Percentiles rank a stretch among this genome's conserved stretches.
phyloP scores from a whole-genome alignment of 805 yeast genomes.

The Schizosaccharomyces cryophilus region DNA sequence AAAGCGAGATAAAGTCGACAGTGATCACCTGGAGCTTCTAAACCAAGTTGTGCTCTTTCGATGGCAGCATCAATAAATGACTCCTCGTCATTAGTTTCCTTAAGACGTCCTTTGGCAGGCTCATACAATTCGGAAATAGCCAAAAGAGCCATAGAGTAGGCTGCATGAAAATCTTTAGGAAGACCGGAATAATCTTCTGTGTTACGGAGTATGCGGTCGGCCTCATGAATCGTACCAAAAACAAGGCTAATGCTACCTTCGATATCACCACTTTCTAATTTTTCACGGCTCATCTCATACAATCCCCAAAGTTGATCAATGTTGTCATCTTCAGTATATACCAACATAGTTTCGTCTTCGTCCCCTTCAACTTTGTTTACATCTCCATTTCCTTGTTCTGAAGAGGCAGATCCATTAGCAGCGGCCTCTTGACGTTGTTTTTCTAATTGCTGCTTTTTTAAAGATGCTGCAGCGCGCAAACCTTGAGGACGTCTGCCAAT shows the following conservation, averaged over 20 bases:
- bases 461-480: neutral
- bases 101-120: neutral
- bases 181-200: neutral
- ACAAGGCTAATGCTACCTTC: neutral
- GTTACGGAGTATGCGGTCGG: neutral
- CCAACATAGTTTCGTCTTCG: neutral
- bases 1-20: neutral
- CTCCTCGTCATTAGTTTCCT: neutral
- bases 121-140: neutral
- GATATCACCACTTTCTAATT: neutral
- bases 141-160: constrained; percentile 1
- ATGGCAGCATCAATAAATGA: neutral
- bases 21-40: neutral
- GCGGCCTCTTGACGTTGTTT: neutral
- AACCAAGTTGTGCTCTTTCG: neutral
- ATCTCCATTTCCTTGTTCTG: neutral
- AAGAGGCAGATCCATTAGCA: neutral
- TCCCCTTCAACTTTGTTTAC: neutral
- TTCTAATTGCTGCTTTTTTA: neutral
- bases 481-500: constrained; percentile 1
- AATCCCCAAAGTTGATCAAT: neutral
- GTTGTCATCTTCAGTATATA: neutral
- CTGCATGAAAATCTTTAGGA: constrained; percentile 2
- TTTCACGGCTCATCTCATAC: neutral
- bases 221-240: constrained; percentile 2